Evolutionary conservation across 306 rosid species (phyloP), one percentile per base, ranked within the genome.

Genomic region (Cucumis hystrix): DNA sequence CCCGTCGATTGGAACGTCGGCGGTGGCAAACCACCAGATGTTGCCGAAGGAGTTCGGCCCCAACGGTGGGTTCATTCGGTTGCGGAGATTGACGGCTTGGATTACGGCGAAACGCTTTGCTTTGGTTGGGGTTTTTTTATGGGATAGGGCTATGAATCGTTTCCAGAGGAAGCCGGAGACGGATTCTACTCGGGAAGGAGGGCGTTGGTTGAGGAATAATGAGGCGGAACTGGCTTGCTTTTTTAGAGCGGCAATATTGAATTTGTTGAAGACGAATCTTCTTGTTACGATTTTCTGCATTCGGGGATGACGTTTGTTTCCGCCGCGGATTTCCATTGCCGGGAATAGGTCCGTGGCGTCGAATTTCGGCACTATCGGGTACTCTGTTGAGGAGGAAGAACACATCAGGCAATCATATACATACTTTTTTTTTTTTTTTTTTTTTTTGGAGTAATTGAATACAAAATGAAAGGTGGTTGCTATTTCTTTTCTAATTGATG

Each of bases 171-270:
- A 84, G 8, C 80, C 71, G 0, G 89, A 86, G 5, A 86, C 25
- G 14, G 89, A 79, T 61, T 82, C 89, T 3, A 84, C 83, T 6
- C 89, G 80, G 0, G 87, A 77, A 1, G 87, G 86, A 0, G 86
- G 73, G 12, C 45, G 41, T 67, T 57, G 21, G 51, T 41, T 33
- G 20, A 18, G 40, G 21, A 63, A 75, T 65, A 62, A 75, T 60
- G 18, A 28, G 0, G 6, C 52, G 8, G 68, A 23, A 39, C 61
- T 75, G 1, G 71, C 63, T 47, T 79, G 73, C 0, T 60, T n/a
- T 18, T 51, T 79, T 11, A 86, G 79, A 16, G 66, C 47, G 15
- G 76, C 65, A 13, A 86, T 68, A 1, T 20, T 61, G 4, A 78
- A 17, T 15, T 78, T 52, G 4, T 79, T 59, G 23, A 84, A 82